A percentile compares a stretch with the other conserved stretches of the same genome.
Evolutionary conservation across 2,329 filamentous ascomycete genomes (phyloP).

Genomic region (Drechslerella stenobrocha): DNA sequence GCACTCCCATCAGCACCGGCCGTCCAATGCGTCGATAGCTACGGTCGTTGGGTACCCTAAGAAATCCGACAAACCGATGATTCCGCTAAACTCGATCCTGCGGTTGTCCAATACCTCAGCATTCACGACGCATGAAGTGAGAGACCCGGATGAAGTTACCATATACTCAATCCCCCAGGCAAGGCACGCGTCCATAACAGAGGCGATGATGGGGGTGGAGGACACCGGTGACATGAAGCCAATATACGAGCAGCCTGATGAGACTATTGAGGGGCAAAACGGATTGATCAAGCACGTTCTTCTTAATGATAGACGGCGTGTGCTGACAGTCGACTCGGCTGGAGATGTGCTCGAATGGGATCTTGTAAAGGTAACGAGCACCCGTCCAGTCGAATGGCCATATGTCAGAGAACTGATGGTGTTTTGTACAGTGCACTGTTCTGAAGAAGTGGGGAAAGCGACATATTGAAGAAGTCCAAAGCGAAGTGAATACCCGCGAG

Average conservation of each 20-base stretch:
- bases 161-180: constrained; percentile 59
- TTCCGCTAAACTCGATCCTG: constrained; percentile 76
- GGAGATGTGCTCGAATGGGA: constrained; percentile 97
- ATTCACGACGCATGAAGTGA: constrained; percentile 62
- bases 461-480: constrained; percentile 88
- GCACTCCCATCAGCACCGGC: constrained; percentile 55
- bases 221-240: constrained; percentile 63
- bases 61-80: constrained; percentile 58
- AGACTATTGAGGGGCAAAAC: constrained; percentile 91
- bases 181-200: constrained; percentile 62
- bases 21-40: constrained; percentile 50
- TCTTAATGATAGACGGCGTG: constrained; percentile 84
- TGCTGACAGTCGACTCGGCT: constrained; percentile 88
- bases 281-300: constrained; percentile 91
- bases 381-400: too few species aligned
- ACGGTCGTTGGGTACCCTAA: constrained; percentile 59
- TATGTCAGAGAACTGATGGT: too few species aligned
- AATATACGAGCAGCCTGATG: constrained; percentile 69
- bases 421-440: constrained; percentile 69
- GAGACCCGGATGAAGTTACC: constrained; percentile 64
- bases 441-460: constrained; percentile 91
- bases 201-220: constrained; percentile 60
- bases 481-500: constrained; percentile 81
- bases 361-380: constrained; percentile 73
- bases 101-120: constrained; percentile 80